Evolutionary conservation across 2,329 filamentous ascomycete species (phyloP).

Genomic region (Aspergillus novoparasiticus): DNA sequence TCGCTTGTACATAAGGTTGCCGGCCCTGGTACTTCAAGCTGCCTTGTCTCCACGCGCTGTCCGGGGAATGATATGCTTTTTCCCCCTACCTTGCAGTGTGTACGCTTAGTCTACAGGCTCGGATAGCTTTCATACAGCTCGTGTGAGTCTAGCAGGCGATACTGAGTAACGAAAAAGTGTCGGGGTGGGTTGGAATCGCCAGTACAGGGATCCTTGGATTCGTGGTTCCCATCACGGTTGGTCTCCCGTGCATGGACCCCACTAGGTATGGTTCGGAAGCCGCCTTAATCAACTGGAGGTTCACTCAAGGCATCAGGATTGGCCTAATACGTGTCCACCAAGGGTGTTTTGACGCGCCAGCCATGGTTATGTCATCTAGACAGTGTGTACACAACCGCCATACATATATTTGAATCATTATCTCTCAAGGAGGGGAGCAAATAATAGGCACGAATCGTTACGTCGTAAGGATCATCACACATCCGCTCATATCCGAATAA

Average conservation of each 20-base stretch:
- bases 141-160: neutral
- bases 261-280: neutral
- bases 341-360: neutral
- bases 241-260: neutral
- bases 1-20: constrained; percentile 14
- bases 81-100: neutral
- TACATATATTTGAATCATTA: neutral
- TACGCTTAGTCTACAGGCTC: neutral
- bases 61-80: neutral
- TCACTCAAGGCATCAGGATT: neutral
- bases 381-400: constrained; percentile 8
- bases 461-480: constrained; percentile 9
- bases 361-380: neutral
- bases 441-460: constrained; percentile 10
- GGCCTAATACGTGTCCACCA: neutral
- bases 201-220: neutral
- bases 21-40: neutral
- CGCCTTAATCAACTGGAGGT: neutral
- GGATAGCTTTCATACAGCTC: neutral
- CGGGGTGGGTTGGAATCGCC: too few relatives aligned
- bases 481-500: constrained; percentile 33
- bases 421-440: neutral
- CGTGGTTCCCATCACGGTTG: neutral
- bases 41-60: neutral
- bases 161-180: neutral